A percentile compares a stretch with the other conserved stretches of the same genome.
phyloP scores from a whole-genome alignment of 306 rosid genomes.

The Calophaca sinica region DNA sequence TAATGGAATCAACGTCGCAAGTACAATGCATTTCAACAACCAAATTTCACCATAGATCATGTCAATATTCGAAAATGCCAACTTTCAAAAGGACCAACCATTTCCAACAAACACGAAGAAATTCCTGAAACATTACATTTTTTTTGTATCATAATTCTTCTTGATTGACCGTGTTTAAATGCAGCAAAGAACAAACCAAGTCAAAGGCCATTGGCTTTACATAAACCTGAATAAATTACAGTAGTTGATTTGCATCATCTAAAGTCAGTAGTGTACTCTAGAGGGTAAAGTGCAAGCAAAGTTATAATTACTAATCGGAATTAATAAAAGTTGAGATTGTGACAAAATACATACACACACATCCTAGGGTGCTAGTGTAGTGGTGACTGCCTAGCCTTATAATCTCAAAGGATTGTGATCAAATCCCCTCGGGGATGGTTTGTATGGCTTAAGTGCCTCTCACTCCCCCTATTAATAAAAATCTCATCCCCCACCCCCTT shows the following conservation, averaged over 20 bases:
- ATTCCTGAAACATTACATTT: constrained; percentile 1
- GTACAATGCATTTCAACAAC: constrained; percentile 26
- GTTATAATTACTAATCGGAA: constrained; percentile 1
- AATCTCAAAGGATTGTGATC: too few species aligned
- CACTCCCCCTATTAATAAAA: too few species aligned
- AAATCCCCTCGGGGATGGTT: too few species aligned
- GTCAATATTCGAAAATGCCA: background rate
- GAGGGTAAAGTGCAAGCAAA: background rate
- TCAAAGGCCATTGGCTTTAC: constrained; percentile 18
- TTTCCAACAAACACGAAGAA: constrained; percentile 7
- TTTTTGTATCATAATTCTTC: background rate
- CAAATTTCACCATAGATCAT: constrained; percentile 14
- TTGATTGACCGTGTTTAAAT: constrained; percentile 31
- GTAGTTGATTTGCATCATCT: background rate
- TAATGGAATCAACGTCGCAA: constrained; percentile 24
- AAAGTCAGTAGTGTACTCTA: background rate
- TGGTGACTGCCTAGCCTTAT: too few species aligned
- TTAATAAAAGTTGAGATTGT: background rate
- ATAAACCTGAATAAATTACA: constrained; percentile 29
- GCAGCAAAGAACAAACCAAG: constrained; percentile 26
- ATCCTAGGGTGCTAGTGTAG: too few species aligned
- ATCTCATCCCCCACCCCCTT: too few species aligned
- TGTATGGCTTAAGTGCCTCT: too few species aligned
- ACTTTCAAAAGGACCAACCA: constrained; percentile 33
- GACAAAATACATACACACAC: background rate